A percentile compares a stretch with the other conserved stretches of the same genome.
Conservation (phyloP, 257 asterid species). For the Solanum paucissectum region DNA sequence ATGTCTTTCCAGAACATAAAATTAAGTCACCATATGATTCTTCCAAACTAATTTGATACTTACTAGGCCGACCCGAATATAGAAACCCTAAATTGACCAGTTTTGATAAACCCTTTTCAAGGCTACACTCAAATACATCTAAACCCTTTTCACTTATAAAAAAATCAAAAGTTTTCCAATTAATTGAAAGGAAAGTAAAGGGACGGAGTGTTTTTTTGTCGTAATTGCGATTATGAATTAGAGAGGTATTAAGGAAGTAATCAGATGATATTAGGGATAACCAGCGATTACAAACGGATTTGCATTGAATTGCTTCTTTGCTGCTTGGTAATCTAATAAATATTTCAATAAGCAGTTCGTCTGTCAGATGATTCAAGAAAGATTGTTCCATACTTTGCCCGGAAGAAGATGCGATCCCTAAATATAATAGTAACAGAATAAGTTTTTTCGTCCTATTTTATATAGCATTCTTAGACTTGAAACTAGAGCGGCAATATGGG, state of each 20-base stretch:
- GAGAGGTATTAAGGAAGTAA: not conserved
- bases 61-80: not conserved
- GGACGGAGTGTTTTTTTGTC: not conserved
- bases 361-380: not conserved
- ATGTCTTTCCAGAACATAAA: not conserved
- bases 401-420: not conserved
- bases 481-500: too few species aligned
- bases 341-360: not conserved
- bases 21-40: not conserved
- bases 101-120: not conserved
- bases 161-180: not conserved
- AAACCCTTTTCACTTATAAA: not conserved
- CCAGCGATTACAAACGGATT: not conserved
- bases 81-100: not conserved
- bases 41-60: not conserved
- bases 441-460: too few species aligned
- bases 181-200: not conserved
- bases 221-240: not conserved
- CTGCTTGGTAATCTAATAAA: not conserved
- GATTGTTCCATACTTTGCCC: not conserved
- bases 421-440: too few species aligned
- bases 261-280: not conserved
- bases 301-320: not conserved
- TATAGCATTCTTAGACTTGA: too few species aligned
- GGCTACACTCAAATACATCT: not conserved